phyloP scores from a whole-genome alignment of 768 basidiomycete species.

The Suillus placidus region DNA sequence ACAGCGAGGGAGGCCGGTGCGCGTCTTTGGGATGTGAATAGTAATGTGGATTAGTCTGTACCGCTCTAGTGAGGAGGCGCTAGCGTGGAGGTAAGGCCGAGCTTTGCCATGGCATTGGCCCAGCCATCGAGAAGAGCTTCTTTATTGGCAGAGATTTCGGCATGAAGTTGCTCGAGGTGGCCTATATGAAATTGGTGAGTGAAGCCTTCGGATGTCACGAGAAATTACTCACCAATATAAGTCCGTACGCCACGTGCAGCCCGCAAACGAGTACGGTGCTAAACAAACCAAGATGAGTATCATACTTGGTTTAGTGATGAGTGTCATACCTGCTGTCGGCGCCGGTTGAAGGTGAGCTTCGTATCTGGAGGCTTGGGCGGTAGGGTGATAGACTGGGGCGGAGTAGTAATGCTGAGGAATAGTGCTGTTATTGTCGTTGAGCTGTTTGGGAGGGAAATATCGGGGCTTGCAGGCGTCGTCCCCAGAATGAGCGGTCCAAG shows the following conservation, averaged over 20 bases:
- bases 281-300: neutral
- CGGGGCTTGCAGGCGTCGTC: neutral
- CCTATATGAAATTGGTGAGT: neutral
- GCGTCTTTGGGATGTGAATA: neutral
- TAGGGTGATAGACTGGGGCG: neutral
- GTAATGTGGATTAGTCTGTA: neutral
- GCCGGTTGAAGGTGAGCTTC: neutral
- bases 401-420: neutral
- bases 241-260: neutral
- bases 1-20: neutral
- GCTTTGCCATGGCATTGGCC: neutral
- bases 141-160: neutral
- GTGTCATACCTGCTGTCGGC: neutral
- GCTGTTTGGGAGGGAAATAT: neutral
- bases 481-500: neutral
- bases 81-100: neutral
- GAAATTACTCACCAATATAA: neutral
- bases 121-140: neutral
- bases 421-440: neutral
- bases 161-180: neutral
- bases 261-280: neutral
- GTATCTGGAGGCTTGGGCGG: neutral
- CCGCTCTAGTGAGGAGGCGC: neutral
- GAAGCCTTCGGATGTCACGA: neutral
- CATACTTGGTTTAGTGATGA: neutral